phyloP scores from a whole-genome alignment of 495 filamentous ascomycete genomes.

The Paragyromitra xinjiangensis region DNA sequence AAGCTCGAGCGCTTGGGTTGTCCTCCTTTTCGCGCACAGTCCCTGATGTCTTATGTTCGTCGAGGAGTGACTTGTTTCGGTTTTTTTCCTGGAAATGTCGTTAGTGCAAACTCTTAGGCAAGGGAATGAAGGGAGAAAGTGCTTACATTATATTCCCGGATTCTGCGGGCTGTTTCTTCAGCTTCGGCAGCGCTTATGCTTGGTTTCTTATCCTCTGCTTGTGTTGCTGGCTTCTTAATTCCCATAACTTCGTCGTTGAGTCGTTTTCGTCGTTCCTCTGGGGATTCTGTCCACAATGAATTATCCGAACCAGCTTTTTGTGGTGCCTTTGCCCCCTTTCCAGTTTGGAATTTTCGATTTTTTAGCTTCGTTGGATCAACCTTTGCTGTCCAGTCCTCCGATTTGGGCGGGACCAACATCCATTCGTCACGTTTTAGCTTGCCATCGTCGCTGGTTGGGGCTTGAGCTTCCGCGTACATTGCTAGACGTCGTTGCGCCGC shows the following conservation, averaged over 20 bases:
- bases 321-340: conserved; percentile 66
- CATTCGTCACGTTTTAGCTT: conserved; percentile 79
- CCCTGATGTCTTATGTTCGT: conserved; percentile 65
- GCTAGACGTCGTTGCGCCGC: conserved; percentile 55
- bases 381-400: conserved; percentile 68
- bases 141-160: conserved; percentile 69
- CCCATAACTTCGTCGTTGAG: conserved; percentile 88
- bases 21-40: conserved; percentile 74
- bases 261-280: conserved; percentile 82
- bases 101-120: conserved; percentile 8
- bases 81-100: conserved; percentile 64
- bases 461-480: conserved; percentile 57
- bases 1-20: conserved; percentile 86
- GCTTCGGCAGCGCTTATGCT: conserved; percentile 59
- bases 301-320: conserved; percentile 62
- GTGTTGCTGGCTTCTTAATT: conserved; percentile 62
- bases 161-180: conserved; percentile 64
- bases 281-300: conserved; percentile 89
- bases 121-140: not conserved
- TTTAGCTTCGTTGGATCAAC: conserved; percentile 86
- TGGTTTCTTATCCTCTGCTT: conserved; percentile 52
- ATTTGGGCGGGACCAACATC: conserved; percentile 88
- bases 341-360: conserved; percentile 83
- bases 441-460: conserved; percentile 29
- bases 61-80: conserved; percentile 71